Evolutionary conservation across 768 basidiomycete species (phyloP), one percentile per base, ranked within the genome.

Genomic region (Amanita brunnescens): DNA sequence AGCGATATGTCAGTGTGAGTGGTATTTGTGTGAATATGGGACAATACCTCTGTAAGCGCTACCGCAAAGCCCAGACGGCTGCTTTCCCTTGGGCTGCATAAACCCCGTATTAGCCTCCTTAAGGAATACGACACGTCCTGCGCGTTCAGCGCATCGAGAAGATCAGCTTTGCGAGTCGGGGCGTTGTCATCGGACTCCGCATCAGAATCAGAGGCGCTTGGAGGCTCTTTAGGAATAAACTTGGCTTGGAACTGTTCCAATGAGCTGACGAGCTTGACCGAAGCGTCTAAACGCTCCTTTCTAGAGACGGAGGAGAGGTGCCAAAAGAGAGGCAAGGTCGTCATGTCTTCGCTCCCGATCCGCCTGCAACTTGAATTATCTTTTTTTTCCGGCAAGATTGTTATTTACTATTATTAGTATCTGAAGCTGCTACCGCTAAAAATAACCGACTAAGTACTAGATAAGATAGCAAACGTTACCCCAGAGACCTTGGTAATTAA

Each of bases 41-140:
- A 62, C 79, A 58, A n/a, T 61, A 95, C 94, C 76, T 96, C 94
- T 0, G 95, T 92, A 57, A 99, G 71, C 29, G 93, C 92, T 39
- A 99, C 95, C 7, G 93, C 91, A 63, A 97, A 99, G 14, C 95
- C 95, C 33, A 97, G 71, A 57, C 95, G 71, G 66, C 92, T 95
- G 64, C 90, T 91, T 64, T 99, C 94, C 59, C 93, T 75, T 1
- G 92, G 87, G 64, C 91, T 94, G 0, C 88, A 91, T 26, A 99
- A 73, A 10, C 95, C 95, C 37, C 92, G 77, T 14, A 95, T 71
- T 32, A 99, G 77, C 13, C 95, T 67, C 46, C 89, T 80, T 60
- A 98, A 82, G 4, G 94, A 89, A 64, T 99, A 99, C 5, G 88
- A 79, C 1, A 96, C 90, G 71, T 99, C 95, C 55, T 85, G 87